Percentiles rank a stretch among this genome's conserved stretches.
phyloP scores from a whole-genome alignment of 164 flowering plant genomes.

The Vitis riparia region DNA sequence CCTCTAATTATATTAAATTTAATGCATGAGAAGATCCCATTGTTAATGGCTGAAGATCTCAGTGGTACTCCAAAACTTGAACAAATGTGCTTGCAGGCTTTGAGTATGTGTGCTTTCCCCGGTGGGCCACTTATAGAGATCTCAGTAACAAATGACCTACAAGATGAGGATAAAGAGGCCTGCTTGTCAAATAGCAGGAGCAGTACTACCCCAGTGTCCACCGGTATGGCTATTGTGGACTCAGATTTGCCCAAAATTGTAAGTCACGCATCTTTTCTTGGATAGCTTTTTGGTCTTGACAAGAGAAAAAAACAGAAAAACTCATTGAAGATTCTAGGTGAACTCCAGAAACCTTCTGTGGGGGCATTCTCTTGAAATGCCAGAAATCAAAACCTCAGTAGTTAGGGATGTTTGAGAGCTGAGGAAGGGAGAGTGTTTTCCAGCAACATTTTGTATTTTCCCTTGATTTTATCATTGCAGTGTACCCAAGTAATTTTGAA shows the following conservation, averaged over 20 bases:
- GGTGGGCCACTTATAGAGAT: slow-evolving; percentile 39
- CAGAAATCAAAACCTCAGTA: no score
- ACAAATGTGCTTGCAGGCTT: slow-evolving; percentile 70
- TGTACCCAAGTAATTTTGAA: slow-evolving; percentile 2
- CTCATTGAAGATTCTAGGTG: no score
- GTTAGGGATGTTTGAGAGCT: no score
- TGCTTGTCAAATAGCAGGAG: slow-evolving; percentile 28
- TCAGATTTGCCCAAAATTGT: slow-evolving; percentile 68
- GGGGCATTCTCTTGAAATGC: no score
- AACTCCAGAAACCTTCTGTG: no score
- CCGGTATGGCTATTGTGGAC: slow-evolving; percentile 36
- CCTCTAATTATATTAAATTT: slow-evolving; percentile 75
- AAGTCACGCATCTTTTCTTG: slow-evolving; percentile 29
- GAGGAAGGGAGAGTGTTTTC: no score
- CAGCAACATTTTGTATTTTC: neutral
- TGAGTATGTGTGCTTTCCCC: slow-evolving; percentile 51
- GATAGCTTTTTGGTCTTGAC: neutral
- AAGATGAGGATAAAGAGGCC: slow-evolving; percentile 42
- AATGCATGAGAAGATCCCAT: slow-evolving; percentile 63
- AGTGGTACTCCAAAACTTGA: slow-evolving; percentile 57
- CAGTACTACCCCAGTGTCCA: slow-evolving; percentile 20
- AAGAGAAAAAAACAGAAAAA: no score
- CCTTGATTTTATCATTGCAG: neutral
- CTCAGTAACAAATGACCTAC: slow-evolving; percentile 19
- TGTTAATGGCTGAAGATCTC: slow-evolving; percentile 47